A percentile compares a stretch with the other conserved stretches of the same genome.
Conservation (phyloP, 1,284 basidiomycete genomes). For the Leccinum brunneo-olivaceum region DNA sequence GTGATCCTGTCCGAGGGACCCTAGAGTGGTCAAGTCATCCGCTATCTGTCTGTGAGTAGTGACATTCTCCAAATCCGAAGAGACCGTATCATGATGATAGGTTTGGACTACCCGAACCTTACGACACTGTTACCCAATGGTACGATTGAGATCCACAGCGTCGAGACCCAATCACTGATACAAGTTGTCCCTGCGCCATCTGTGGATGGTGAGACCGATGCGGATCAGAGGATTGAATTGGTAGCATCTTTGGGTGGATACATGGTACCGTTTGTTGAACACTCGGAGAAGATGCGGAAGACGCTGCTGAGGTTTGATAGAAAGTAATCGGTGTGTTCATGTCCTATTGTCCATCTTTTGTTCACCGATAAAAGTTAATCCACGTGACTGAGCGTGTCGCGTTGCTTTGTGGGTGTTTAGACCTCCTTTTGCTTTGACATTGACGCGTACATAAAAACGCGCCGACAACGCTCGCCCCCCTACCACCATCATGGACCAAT, state of each 20-base stretch:
- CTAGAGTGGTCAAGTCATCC: slow-evolving; percentile 81
- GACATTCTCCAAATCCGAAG: background rate
- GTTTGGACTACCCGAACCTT: slow-evolving; percentile 76
- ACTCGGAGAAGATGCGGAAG: slow-evolving; percentile 49
- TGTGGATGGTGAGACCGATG: slow-evolving; percentile 20
- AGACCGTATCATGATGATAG: slow-evolving; percentile 35
- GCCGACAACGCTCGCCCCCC: slow-evolving; percentile 2
- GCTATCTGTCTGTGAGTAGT: slow-evolving; percentile 63
- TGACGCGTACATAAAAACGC: slow-evolving; percentile 13
- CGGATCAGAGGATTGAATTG: slow-evolving; percentile 33
- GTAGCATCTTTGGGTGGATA: slow-evolving; percentile 48
- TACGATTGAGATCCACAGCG: slow-evolving; percentile 74
- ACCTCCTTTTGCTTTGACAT: slow-evolving; percentile 3
- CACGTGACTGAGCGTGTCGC: slow-evolving; percentile 23
- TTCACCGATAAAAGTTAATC: slow-evolving; percentile 13
- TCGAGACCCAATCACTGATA: slow-evolving; percentile 68
- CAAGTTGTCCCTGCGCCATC: slow-evolving; percentile 65
- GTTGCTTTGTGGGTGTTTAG: slow-evolving; percentile 22
- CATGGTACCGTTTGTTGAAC: slow-evolving; percentile 55
- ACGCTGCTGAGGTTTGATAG: slow-evolving; percentile 24
- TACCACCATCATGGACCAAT: background rate
- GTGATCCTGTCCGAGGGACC: slow-evolving; percentile 85
- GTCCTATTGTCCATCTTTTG: slow-evolving; percentile 4
- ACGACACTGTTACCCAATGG: slow-evolving; percentile 73
- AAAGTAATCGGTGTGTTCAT: slow-evolving; percentile 25